Evolutionary conservation across 306 rosid genomes (phyloP).

Genomic region (Trifolium fragiferum): DNA sequence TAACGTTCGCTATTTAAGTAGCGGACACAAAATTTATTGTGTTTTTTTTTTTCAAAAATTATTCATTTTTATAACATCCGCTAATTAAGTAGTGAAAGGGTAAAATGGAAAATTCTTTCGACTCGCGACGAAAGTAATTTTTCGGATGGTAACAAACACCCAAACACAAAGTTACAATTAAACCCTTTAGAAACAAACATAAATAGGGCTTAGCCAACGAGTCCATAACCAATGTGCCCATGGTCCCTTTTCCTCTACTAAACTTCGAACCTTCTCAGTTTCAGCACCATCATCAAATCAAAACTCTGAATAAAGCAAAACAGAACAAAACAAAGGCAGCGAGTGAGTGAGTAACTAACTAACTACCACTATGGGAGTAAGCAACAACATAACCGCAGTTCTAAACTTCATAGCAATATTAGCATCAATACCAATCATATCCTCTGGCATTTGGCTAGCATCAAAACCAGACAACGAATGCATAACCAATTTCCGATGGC

Average conservation of each 20-base stretch:
- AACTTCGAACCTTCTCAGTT: background rate
- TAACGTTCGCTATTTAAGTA: too few species aligned
- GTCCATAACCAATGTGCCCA: background rate
- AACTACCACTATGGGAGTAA: constrained; percentile 59
- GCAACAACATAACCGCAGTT: constrained; percentile 81
- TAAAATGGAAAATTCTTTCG: too few species aligned
- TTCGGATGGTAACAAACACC: too few species aligned
- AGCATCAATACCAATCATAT: constrained; percentile 77
- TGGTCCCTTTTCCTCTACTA: background rate
- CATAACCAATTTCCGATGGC: constrained; percentile 77
- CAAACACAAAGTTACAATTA: background rate
- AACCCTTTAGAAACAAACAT: background rate
- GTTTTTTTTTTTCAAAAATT: too few species aligned
- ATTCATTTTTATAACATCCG: too few species aligned
- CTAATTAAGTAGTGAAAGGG: too few species aligned
- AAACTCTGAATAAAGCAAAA: background rate
- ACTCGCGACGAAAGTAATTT: too few species aligned
- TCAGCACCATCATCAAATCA: background rate
- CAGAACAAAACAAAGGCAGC: background rate
- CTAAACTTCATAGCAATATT: constrained; percentile 74
- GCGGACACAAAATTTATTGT: too few species aligned
- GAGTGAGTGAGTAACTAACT: background rate
- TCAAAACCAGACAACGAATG: constrained; percentile 86
- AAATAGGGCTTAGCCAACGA: background rate
- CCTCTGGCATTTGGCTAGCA: constrained; percentile 90